phyloP scores from a whole-genome alignment of 106 monocot genomes.

The Dioscorea zingiberensis region DNA sequence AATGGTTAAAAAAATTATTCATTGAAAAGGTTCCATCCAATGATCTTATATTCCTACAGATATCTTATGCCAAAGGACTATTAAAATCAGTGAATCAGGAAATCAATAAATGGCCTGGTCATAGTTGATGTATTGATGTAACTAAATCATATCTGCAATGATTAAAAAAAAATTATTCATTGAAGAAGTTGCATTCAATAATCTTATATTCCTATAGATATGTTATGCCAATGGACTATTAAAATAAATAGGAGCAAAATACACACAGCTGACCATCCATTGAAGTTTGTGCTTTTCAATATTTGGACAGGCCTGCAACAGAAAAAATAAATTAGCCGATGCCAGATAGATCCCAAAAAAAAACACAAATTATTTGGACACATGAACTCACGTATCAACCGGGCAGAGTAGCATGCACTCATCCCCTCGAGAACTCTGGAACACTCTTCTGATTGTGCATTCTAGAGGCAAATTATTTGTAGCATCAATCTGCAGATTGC shows the following conservation, averaged over 20 bases:
- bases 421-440: slow-evolving; percentile 67
- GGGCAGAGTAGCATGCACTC: slow-evolving; percentile 98
- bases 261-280: slow-evolving; percentile 92
- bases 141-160: no score
- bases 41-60: background rate
- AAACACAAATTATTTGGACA: background rate
- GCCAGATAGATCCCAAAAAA: no score
- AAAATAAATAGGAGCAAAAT: background rate
- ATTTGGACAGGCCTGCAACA: slow-evolving; percentile 87
- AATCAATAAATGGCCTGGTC: no score
- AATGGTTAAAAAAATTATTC: no score
- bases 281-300: slow-evolving; percentile 89
- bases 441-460: slow-evolving; percentile 89
- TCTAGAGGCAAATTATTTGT: slow-evolving; percentile 79
- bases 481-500: slow-evolving; percentile 66
- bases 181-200: background rate
- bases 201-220: background rate
- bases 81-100: no score
- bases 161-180: background rate
- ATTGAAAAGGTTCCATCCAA: background rate
- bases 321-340: background rate
- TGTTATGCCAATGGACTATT: no score
- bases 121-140: no score
- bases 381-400: slow-evolving; percentile 70
- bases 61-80: no score